These are phyloP conservation scores for Macroventuria anomochaeta DNA, from an alignment of 2,329 filamentous ascomycete species.

Conservation along the genomic window DNA sequence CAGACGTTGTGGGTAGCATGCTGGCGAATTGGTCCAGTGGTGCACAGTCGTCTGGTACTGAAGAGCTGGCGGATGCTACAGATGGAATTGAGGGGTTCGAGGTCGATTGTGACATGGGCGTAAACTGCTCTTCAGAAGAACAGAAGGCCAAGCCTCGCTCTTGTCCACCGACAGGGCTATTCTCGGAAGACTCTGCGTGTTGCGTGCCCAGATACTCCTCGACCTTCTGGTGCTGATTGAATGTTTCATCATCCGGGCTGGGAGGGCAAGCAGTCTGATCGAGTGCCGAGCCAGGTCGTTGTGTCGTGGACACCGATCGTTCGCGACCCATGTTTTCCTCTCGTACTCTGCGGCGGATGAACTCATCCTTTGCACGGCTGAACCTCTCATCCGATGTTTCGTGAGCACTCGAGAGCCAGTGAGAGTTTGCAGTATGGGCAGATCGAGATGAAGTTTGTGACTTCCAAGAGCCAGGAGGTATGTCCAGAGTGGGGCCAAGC, in stretches of 20 bases:
- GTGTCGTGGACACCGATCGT: conserved; percentile 28
- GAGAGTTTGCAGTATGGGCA: conserved; percentile 17
- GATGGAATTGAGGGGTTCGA: conserved; percentile 61
- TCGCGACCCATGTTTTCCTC: conserved; percentile 40
- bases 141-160: conserved; percentile 49
- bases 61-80: conserved; percentile 57
- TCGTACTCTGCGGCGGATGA: conserved; percentile 44
- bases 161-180: conserved; percentile 48
- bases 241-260: conserved; percentile 54
- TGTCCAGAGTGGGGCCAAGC: conserved; percentile 27
- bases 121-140: conserved; percentile 57
- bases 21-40: conserved; percentile 25
- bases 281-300: conserved; percentile 37
- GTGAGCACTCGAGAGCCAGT: conserved; percentile 20
- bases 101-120: conserved; percentile 57
- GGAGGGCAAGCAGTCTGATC: conserved; percentile 52
- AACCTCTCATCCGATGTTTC: conserved; percentile 43
- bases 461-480: conserved; percentile 19
- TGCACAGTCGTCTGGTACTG: conserved; percentile 47
- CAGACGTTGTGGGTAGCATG: conserved; percentile 38
- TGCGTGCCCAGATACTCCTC: conserved; percentile 39
- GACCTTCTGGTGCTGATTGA: conserved; percentile 36
- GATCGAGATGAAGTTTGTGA: conserved; percentile 16
- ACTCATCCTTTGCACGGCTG: conserved; percentile 49
- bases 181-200: conserved; percentile 47